Percentiles rank a stretch among this genome's conserved stretches.
phyloP scores from a whole-genome alignment of 2,329 filamentous ascomycete species.

The Penicillium sp. region DNA sequence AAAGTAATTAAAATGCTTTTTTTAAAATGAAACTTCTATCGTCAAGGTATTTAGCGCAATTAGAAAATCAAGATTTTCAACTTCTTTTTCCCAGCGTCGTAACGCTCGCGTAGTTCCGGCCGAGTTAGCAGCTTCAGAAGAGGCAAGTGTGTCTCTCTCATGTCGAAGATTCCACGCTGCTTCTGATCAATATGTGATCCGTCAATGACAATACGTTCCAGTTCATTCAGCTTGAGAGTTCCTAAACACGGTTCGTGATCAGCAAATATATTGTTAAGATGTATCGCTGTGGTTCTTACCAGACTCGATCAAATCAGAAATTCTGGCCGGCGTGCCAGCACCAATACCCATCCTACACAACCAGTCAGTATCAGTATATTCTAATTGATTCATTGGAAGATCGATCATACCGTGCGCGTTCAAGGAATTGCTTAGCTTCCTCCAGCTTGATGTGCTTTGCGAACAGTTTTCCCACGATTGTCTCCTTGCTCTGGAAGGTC shows the following conservation, averaged over 20 bases:
- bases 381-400: too few species aligned
- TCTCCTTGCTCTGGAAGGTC: slow-evolving; percentile 73
- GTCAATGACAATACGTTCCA: slow-evolving; percentile 81
- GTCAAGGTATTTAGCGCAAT: slow-evolving; percentile 18
- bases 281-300: slow-evolving; percentile 49
- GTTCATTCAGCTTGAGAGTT: slow-evolving; percentile 63
- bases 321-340: slow-evolving; percentile 79
- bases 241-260: slow-evolving; percentile 42
- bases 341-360: slow-evolving; percentile 70
- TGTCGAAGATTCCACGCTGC: slow-evolving; percentile 88
- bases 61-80: slow-evolving; percentile 49
- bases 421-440: slow-evolving; percentile 74
- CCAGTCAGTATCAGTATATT: slow-evolving; percentile 7
- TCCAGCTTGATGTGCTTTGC: slow-evolving; percentile 97
- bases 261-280: not conserved
- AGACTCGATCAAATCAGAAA: slow-evolving; percentile 77
- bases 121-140: slow-evolving; percentile 69
- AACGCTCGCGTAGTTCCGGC: slow-evolving; percentile 66
- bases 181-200: slow-evolving; percentile 92
- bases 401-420: slow-evolving; percentile 50
- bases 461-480: slow-evolving; percentile 82
- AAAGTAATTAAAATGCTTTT: not conserved
- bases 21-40: not conserved
- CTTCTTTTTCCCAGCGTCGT: slow-evolving; percentile 54
- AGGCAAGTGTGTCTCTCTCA: slow-evolving; percentile 85